Percentiles rank a stretch among this genome's conserved stretches.
These are phyloP conservation scores for Pseudogymnoascus sp. DNA, from an alignment of 2,329 filamentous ascomycete genomes.

Conservation along the genomic window DNA sequence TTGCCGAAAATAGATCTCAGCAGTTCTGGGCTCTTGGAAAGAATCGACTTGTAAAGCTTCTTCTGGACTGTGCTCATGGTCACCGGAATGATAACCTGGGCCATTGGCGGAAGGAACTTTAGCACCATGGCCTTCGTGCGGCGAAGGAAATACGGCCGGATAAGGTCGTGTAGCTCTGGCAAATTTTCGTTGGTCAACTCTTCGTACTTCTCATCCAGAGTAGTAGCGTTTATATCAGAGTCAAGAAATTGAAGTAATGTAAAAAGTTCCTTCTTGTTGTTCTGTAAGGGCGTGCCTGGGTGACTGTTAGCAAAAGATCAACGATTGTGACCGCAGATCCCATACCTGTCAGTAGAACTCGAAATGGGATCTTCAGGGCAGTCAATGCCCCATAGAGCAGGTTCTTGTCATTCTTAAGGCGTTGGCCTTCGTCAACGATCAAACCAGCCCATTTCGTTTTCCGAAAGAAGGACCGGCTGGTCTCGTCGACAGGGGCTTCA, in stretches of 20 bases:
- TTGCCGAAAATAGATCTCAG: conserved; percentile 79
- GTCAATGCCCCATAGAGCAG: conserved; percentile 68
- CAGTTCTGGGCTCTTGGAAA: conserved; percentile 81
- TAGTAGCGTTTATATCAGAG: conserved; percentile 55
- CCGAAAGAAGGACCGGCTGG: conserved; percentile 57
- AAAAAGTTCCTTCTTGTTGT: conserved; percentile 90
- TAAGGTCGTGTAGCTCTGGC: conserved; percentile 70
- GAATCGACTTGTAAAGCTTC: conserved; percentile 86
- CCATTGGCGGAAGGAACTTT: conserved; percentile 85
- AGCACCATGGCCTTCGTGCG: conserved; percentile 87
- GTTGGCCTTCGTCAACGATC: conserved; percentile 90
- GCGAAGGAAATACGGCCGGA: conserved; percentile 62
- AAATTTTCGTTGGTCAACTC: conserved; percentile 80
- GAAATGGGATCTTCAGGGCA: conserved; percentile 70
- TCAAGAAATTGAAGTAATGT: conserved; percentile 96
- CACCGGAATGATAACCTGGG: conserved; percentile 91
- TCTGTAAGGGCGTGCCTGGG: conserved; percentile 73
- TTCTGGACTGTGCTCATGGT: conserved; percentile 92
- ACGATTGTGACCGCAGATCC: not conserved
- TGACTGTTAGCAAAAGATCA: conserved; percentile 17
- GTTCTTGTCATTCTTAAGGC: conserved; percentile 87
- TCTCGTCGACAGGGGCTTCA: conserved; percentile 72
- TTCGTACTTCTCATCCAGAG: conserved; percentile 66
- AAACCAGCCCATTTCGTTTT: conserved; percentile 76
- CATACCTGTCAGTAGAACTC: conserved; percentile 68